Percentiles rank a stretch among this genome's conserved stretches.
phyloP scores from a whole-genome alignment of 352 stramenopile species.

The Phytophthora multivora region DNA sequence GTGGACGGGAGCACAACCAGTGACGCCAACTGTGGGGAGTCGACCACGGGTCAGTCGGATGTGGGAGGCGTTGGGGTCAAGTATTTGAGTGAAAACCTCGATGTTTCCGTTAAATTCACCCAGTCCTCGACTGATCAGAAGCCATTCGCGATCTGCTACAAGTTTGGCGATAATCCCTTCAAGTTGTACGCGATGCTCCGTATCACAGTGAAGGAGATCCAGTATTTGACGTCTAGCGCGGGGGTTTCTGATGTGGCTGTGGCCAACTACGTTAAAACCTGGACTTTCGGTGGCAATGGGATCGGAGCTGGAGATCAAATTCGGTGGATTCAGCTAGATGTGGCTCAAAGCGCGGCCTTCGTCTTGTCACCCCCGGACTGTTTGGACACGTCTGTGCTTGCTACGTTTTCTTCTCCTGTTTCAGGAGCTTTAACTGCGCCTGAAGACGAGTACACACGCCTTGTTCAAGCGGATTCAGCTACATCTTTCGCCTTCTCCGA shows the following conservation, averaged over 20 bases:
- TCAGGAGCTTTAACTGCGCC: constrained; percentile 16
- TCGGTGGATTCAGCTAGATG: constrained; percentile 54
- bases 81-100: constrained; percentile 24
- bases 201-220: constrained; percentile 63
- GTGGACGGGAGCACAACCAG: constrained; percentile 59
- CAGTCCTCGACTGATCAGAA: constrained; percentile 44
- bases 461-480: constrained; percentile 16
- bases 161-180: constrained; percentile 72
- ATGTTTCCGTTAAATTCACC: constrained; percentile 43
- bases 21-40: constrained; percentile 55
- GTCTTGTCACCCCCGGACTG: constrained; percentile 40
- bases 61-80: constrained; percentile 48
- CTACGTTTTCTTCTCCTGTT: constrained; percentile 25
- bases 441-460: constrained; percentile 57
- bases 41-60: constrained; percentile 49
- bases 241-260: constrained; percentile 52
- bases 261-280: constrained; percentile 54
- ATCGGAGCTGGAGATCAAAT: constrained; percentile 50
- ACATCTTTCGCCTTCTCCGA: constrained; percentile 44
- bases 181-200: constrained; percentile 55
- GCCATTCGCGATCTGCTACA: constrained; percentile 69
- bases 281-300: constrained; percentile 51
- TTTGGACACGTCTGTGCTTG: constrained; percentile 38
- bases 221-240: constrained; percentile 30
- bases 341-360: constrained; percentile 36